phyloP scores from a whole-genome alignment of 768 basidiomycete genomes.

The Tricholoma furcatifolium region DNA sequence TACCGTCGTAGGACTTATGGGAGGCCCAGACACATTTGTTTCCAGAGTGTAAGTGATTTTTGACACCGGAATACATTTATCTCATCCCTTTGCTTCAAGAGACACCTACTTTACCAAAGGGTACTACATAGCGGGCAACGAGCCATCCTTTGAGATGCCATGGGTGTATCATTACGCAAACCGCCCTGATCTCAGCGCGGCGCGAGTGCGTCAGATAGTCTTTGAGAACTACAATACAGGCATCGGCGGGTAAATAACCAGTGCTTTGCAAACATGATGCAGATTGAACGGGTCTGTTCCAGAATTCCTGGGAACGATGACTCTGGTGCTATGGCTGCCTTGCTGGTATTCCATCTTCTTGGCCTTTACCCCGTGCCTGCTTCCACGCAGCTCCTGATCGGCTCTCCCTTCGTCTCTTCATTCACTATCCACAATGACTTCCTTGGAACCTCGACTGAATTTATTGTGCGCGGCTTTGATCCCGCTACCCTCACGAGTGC shows the following conservation, averaged over 20 bases:
- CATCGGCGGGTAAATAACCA: conserved; percentile 37
- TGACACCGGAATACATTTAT: background rate
- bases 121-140: conserved; percentile 36
- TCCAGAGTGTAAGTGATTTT: conserved; percentile 33
- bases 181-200: conserved; percentile 47
- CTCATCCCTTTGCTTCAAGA: conserved; percentile 20
- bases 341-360: conserved; percentile 48
- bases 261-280: background rate
- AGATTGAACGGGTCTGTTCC: background rate
- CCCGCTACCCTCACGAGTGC: conserved; percentile 28
- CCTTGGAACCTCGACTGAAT: conserved; percentile 36
- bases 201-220: conserved; percentile 42
- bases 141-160: conserved; percentile 45
- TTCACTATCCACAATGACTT: conserved; percentile 40
- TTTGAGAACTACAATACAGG: conserved; percentile 46
- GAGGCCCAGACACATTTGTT: conserved; percentile 41
- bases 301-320: conserved; percentile 54
- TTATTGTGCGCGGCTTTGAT: conserved; percentile 45
- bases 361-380: conserved; percentile 50
- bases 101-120: conserved; percentile 38
- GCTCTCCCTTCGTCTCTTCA: conserved; percentile 45
- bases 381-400: conserved; percentile 46
- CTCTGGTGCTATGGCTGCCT: conserved; percentile 51
- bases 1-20: conserved; percentile 45
- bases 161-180: conserved; percentile 49